Evolutionary conservation across 2,329 filamentous ascomycete genomes (phyloP).

Genomic region (Fonsecaea pugnacius): DNA sequence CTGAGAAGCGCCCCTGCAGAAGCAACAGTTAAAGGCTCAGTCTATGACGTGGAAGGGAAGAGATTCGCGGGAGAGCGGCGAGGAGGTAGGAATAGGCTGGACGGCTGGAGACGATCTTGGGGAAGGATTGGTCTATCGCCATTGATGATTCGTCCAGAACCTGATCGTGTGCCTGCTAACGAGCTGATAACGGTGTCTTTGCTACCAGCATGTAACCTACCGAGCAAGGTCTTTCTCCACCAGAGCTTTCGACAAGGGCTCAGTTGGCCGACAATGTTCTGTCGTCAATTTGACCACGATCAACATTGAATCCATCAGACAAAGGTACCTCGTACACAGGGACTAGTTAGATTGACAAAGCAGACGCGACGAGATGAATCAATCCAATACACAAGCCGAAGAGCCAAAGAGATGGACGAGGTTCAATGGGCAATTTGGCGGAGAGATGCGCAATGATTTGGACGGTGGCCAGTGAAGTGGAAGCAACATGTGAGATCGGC

Average conservation of each 20-base stretch:
- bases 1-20: constrained; percentile 7
- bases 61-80: neutral
- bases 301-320: neutral
- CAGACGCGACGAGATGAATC: neutral
- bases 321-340: neutral
- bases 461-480: constrained; percentile 7
- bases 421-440: neutral
- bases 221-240: constrained; percentile 10
- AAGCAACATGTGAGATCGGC: constrained; percentile 10
- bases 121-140: neutral
- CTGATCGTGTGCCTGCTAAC: constrained; percentile 20
- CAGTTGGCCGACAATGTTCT: neutral
- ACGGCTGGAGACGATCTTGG: constrained; percentile 7
- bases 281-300: neutral
- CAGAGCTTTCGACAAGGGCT: constrained; percentile 14
- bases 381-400: neutral
- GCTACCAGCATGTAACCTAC: constrained; percentile 17
- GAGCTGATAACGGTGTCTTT: constrained; percentile 9
- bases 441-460: neutral
- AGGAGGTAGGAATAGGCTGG: neutral
- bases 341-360: neutral
- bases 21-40: constrained; percentile 3
- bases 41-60: constrained; percentile 11
- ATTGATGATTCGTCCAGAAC: constrained; percentile 13
- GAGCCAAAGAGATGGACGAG: constrained; percentile 8